Conservation (phyloP, 805 yeast species). For the Metschnikowia reukaufii region DNA sequence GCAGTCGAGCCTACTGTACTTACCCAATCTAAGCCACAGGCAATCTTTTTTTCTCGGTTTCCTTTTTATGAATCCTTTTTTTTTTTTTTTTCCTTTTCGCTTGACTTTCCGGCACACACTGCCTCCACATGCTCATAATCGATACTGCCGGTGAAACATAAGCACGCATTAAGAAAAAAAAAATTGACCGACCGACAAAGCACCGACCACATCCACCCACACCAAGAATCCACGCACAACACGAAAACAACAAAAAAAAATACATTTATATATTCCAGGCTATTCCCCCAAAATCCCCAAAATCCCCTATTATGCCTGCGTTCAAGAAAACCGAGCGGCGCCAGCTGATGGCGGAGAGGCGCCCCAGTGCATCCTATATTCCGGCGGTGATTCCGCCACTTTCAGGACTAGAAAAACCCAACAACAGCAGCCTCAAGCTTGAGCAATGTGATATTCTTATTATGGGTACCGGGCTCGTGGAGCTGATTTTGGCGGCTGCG, state of each 20-base stretch:
- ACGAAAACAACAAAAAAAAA: background rate
- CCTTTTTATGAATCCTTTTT: too few relatives aligned
- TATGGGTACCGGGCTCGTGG: constrained; percentile 89
- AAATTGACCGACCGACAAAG: background rate
- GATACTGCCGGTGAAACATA: background rate
- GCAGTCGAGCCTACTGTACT: too few relatives aligned
- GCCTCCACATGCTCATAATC: background rate
- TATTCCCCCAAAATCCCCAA: background rate
- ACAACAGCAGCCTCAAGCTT: constrained; percentile 61
- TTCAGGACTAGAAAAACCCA: constrained; percentile 77
- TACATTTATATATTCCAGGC: too few relatives aligned
- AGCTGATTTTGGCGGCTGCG: constrained; percentile 88
- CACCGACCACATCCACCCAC: background rate
- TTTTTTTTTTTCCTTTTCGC: background rate
- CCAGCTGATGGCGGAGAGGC: constrained; percentile 66
- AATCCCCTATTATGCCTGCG: constrained; percentile 16
- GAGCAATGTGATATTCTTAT: constrained; percentile 78
- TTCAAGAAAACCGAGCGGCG: constrained; percentile 45
- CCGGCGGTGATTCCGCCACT: constrained; percentile 62
- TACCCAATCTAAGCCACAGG: too few relatives aligned
- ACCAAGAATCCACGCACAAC: background rate
- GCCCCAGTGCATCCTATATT: constrained; percentile 50
- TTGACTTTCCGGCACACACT: background rate
- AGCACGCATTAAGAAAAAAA: background rate
- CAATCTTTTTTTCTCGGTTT: background rate